Evolutionary conservation across 768 basidiomycete genomes (phyloP).

Genomic region (Psilocybe cubensis): DNA sequence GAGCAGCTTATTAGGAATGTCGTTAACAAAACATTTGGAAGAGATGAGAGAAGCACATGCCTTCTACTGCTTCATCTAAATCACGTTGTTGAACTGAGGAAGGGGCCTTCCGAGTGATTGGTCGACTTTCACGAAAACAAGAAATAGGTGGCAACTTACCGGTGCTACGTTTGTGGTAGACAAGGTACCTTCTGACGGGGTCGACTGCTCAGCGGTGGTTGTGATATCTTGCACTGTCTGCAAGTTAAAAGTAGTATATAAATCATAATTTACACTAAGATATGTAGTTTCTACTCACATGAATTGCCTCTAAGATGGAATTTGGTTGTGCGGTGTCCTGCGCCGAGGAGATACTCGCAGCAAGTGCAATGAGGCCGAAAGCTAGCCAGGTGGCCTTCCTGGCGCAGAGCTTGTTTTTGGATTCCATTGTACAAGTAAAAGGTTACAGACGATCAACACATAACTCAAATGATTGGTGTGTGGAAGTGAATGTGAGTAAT

Average conservation of each 20-base stretch:
- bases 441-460: slow-evolving; percentile 17
- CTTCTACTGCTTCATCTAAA: slow-evolving; percentile 49
- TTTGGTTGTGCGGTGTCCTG: slow-evolving; percentile 38
- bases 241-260: slow-evolving; percentile 7
- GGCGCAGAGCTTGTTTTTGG: slow-evolving; percentile 34
- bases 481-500: background rate
- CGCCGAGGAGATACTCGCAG: slow-evolving; percentile 47
- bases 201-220: slow-evolving; percentile 11
- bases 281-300: slow-evolving; percentile 23
- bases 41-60: slow-evolving; percentile 29
- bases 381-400: slow-evolving; percentile 62
- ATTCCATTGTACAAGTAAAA: slow-evolving; percentile 24
- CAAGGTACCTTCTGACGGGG: slow-evolving; percentile 19
- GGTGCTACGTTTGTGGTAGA: slow-evolving; percentile 12
- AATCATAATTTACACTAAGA: background rate
- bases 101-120: slow-evolving; percentile 10
- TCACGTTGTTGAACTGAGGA: slow-evolving; percentile 22
- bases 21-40: background rate
- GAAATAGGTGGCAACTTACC: slow-evolving; percentile 11
- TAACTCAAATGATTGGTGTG: slow-evolving; percentile 11
- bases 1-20: slow-evolving; percentile 49
- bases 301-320: slow-evolving; percentile 28
- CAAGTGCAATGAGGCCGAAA: slow-evolving; percentile 59
- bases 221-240: slow-evolving; percentile 22
- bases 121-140: background rate